Conservation (phyloP, 495 filamentous ascomycete genomes). For the Xylaria cubensis region DNA sequence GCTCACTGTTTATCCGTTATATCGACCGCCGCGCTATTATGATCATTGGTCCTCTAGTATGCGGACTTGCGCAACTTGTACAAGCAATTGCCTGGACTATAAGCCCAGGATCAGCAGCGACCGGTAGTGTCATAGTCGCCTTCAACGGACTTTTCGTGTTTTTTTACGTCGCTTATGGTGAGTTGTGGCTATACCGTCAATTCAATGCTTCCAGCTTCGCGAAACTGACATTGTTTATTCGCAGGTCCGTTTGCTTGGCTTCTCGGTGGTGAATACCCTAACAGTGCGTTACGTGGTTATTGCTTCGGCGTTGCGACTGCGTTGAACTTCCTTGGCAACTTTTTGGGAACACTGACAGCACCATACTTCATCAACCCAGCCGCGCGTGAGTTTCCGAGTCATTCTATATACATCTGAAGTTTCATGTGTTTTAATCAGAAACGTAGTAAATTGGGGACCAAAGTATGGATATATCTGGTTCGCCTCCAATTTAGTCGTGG, state of each 20-base stretch:
- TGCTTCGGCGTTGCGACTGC: slow-evolving; percentile 55
- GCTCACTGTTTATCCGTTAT: slow-evolving; percentile 51
- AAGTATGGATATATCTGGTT: slow-evolving; percentile 52
- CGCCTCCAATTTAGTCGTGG: slow-evolving; percentile 43
- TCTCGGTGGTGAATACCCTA: slow-evolving; percentile 57
- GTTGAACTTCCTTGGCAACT: slow-evolving; percentile 55
- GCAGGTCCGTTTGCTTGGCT: slow-evolving; percentile 59
- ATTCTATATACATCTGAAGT: no score
- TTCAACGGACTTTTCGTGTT: slow-evolving; percentile 44
- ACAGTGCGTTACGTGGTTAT: slow-evolving; percentile 52
- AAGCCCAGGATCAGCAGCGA: slow-evolving; percentile 45
- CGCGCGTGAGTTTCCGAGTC: no score
- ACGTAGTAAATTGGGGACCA: slow-evolving; percentile 38
- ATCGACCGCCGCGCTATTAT: slow-evolving; percentile 56
- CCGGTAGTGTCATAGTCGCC: slow-evolving; percentile 55
- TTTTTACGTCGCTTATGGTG: slow-evolving; percentile 51
- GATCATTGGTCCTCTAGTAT: slow-evolving; percentile 53
- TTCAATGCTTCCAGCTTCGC: background rate
- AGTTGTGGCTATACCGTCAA: background rate
- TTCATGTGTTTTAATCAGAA: no score
- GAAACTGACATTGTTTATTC: background rate
- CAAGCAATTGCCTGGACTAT: slow-evolving; percentile 56
- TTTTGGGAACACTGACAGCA: slow-evolving; percentile 59
- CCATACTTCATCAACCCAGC: slow-evolving; percentile 63
- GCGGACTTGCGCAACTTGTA: slow-evolving; percentile 56